Evolutionary conservation across 2,329 filamentous ascomycete genomes (phyloP), one percentile per base, ranked within the genome.

Genomic region (Diaporthe helianthi): DNA sequence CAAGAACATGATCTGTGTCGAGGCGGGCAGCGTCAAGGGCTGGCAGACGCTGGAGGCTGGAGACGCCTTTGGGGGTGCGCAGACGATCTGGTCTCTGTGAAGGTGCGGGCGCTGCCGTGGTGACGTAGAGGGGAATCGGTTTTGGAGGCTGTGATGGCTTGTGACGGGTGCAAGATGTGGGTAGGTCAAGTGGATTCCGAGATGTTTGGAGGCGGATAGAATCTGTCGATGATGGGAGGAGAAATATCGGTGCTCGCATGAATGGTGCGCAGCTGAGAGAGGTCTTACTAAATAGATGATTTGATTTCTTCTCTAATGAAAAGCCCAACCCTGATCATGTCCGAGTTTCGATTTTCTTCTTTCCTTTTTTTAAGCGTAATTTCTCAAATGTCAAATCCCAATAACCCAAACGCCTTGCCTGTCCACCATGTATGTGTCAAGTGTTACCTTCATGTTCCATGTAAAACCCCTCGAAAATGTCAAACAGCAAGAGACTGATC

Each of bases 1-100:
- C 84, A 93, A 93, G 84, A 89, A 93, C 70, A 98, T 98, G 93
- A 84, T 99, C 52, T 98, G 96, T 78, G 88, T 98, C 63, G 96
- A 99, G 85, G 92, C 95, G 2, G 96, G 96, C 15, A 87, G 90
- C 12, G 95, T 98, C 22, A 86, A 87, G 73, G 88, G 85, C 7
- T 98, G 93, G 93, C 90, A 92, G 81, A 92, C 89, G 74, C 83
- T 98, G 74, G 96, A 98, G 79, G 89, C 90, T 54, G 93, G 93
- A 1, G 89, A 91, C 74, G 84, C 86, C 2, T 89, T 88, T 75
- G 86, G 90, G 78, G 89, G 88, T 8, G 86, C 86, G 17, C 87
- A 90, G 80, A 85, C 84, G 5, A 87, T 90, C 71, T 78, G 75
- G 33, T 73, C 83, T 36, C 74, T 73, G 61, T 82, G 75, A 78